phyloP scores from a whole-genome alignment of 73 alveolate genomes.

The Paramecium sexaurelia region DNA sequence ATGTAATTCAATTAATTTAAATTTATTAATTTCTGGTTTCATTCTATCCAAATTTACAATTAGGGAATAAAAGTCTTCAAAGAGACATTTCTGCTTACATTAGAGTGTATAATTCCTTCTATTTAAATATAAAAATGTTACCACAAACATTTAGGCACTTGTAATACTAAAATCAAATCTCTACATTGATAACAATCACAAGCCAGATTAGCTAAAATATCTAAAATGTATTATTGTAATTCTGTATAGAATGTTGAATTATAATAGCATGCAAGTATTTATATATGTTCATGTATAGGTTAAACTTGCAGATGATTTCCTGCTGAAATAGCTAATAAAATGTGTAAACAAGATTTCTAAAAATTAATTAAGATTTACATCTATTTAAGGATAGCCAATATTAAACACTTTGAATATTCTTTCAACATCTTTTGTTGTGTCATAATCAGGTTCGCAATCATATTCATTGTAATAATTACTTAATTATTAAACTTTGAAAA shows the following conservation, averaged over 20 bases:
- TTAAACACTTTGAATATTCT: neutral
- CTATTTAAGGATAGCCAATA: neutral
- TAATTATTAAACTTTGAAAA: neutral
- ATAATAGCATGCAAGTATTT: neutral
- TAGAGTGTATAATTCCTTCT: neutral
- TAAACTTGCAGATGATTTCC: neutral
- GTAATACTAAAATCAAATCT: neutral
- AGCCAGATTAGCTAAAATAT: neutral
- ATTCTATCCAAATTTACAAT: slow-evolving; percentile 1
- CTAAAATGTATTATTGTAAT: neutral
- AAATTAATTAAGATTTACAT: neutral
- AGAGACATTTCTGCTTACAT: neutral
- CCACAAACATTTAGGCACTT: neutral
- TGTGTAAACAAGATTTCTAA: neutral
- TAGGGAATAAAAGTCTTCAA: neutral
- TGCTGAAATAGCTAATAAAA: neutral
- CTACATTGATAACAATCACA: neutral
- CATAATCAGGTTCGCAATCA: neutral
- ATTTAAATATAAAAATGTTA: neutral
- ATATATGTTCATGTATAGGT: slow-evolving; percentile 5
- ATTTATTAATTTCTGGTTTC: slow-evolving; percentile 7
- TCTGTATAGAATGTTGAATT: neutral
- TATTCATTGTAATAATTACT: neutral
- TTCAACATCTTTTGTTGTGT: neutral
- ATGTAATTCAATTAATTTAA: neutral